phyloP scores from a whole-genome alignment of 257 asterid genomes.

The Lycium barbarum region DNA sequence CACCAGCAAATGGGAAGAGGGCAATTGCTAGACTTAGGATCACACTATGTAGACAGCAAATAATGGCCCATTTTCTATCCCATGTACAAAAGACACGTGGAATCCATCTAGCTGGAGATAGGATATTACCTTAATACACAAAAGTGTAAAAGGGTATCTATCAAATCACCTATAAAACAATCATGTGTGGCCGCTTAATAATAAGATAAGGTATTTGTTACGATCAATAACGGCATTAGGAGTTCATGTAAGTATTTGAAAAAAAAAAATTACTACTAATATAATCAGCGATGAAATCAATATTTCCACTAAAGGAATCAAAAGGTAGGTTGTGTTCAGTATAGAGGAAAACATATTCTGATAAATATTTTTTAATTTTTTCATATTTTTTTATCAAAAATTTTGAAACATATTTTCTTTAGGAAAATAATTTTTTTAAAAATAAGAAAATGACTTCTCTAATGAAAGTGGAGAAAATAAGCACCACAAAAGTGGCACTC shows the following conservation, averaged over 20 bases:
- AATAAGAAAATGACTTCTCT: no score
- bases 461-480: no score
- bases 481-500: no score
- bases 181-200: background rate
- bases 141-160: background rate
- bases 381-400: no score
- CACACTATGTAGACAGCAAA: conserved; percentile 22
- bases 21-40: conserved; percentile 36
- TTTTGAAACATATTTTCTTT: no score
- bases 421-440: no score
- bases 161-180: no score
- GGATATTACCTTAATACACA: background rate
- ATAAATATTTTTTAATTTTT: no score
- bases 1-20: background rate
- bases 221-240: background rate
- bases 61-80: conserved; percentile 18
- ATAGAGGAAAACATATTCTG: no score
- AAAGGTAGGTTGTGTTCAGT: no score
- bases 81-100: background rate
- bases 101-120: background rate
- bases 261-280: background rate
- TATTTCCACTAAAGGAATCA: no score
- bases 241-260: background rate
- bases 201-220: background rate
- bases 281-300: no score